A percentile compares a stretch with the other conserved stretches of the same genome.
These are phyloP conservation scores for Serendipita indica DNA, from an alignment of 768 basidiomycete genomes.

Conservation along the genomic window DNA sequence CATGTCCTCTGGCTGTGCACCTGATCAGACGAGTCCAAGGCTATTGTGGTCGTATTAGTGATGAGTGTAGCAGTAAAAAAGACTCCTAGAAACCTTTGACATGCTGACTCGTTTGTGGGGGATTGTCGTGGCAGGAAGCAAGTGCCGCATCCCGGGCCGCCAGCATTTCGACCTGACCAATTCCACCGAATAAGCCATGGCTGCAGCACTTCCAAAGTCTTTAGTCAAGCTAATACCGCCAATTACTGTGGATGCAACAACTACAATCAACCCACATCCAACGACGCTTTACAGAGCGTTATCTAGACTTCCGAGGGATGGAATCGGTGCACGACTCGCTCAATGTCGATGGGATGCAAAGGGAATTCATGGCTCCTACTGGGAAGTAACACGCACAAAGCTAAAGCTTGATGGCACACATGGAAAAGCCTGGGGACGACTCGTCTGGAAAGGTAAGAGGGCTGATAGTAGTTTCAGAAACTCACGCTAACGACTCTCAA, in stretches of 20 bases:
- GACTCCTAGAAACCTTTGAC: not conserved
- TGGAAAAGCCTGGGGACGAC: conserved; percentile 70
- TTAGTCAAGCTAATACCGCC: not conserved
- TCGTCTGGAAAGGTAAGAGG: conserved; percentile 61
- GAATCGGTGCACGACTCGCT: conserved; percentile 51
- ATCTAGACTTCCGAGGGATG: conserved; percentile 49
- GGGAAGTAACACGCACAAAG: conserved; percentile 55
- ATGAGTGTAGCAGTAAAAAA: no score
- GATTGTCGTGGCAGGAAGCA: not conserved
- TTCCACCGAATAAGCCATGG: conserved; percentile 10
- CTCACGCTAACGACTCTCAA: not conserved
- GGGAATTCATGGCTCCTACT: conserved; percentile 51
- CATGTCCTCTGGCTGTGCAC: conserved; percentile 63
- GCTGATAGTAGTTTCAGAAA: not conserved
- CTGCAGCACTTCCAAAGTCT: not conserved
- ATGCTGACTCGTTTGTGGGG: not conserved
- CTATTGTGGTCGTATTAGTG: not conserved
- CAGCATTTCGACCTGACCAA: not conserved
- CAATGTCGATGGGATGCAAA: conserved; percentile 64
- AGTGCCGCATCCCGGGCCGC: not conserved
- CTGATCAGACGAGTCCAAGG: conserved; percentile 69
- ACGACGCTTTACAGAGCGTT: conserved; percentile 55
- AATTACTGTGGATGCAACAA: not conserved
- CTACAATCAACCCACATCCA: not conserved
- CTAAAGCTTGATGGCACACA: conserved; percentile 62